Conservation (phyloP, 2,329 filamentous ascomycete species). For the Ophiocordyceps camponoti-saundersi region DNA sequence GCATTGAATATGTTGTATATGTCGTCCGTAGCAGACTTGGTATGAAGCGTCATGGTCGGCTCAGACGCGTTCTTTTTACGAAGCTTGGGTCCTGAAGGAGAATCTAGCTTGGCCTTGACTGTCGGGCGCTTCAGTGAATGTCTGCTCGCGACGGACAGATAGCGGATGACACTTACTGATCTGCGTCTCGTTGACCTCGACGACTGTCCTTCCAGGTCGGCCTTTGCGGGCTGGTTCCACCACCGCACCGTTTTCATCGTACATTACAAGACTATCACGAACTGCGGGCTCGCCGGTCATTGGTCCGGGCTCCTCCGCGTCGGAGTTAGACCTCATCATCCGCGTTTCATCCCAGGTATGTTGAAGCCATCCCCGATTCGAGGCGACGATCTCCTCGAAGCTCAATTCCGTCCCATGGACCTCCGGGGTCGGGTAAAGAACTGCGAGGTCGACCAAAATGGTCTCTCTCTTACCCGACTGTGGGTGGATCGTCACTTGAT, state of each 20-base stretch:
- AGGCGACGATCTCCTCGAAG: slow-evolving; percentile 82
- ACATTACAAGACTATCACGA: slow-evolving; percentile 24
- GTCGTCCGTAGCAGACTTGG: slow-evolving; percentile 85
- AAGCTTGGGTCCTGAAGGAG: slow-evolving; percentile 70
- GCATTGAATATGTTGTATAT: slow-evolving; percentile 97
- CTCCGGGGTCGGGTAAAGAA: slow-evolving; percentile 64
- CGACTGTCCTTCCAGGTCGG: slow-evolving; percentile 46
- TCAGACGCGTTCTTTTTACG: slow-evolving; percentile 60
- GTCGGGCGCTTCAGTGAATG: slow-evolving; percentile 12
- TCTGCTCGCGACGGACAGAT: background rate
- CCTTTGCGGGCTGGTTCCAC: slow-evolving; percentile 26
- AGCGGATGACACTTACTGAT: slow-evolving; percentile 48
- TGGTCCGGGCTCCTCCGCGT: slow-evolving; percentile 14
- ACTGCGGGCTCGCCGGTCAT: slow-evolving; percentile 22
- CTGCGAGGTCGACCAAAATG: slow-evolving; percentile 73
- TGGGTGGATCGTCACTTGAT: slow-evolving; percentile 70
- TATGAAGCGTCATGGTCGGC: slow-evolving; percentile 97
- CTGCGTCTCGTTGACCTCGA: slow-evolving; percentile 81
- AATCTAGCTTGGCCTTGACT: slow-evolving; percentile 91
- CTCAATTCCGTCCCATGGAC: slow-evolving; percentile 60
- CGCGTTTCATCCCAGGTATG: slow-evolving; percentile 27
- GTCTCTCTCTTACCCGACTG: slow-evolving; percentile 70
- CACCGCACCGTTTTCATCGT: slow-evolving; percentile 43
- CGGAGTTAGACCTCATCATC: slow-evolving; percentile 18
- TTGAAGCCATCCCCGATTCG: slow-evolving; percentile 52